Conservation (phyloP, 1,139 yeast genomes). For the Yamadazyma dushanensis region DNA sequence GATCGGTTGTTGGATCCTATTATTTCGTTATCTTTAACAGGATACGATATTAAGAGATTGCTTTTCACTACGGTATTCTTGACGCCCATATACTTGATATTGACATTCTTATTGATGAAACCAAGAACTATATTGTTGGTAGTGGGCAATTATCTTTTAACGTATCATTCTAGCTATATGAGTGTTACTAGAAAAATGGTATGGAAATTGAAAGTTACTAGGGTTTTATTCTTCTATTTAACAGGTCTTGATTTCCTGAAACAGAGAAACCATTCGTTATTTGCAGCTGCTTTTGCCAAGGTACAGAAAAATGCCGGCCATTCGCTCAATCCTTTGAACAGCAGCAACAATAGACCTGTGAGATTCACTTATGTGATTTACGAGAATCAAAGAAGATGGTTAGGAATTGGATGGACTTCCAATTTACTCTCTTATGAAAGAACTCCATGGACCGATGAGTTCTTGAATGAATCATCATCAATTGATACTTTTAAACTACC, state of each 20-base stretch:
- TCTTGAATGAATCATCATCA: slow-evolving; percentile 78
- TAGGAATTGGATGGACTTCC: slow-evolving; percentile 97
- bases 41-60: slow-evolving; percentile 76
- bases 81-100: slow-evolving; percentile 77
- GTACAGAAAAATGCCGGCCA: slow-evolving; percentile 53
- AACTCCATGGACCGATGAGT: slow-evolving; percentile 96
- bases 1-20: slow-evolving; percentile 79
- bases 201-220: slow-evolving; percentile 77
- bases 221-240: slow-evolving; percentile 72
- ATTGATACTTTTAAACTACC: slow-evolving; percentile 82
- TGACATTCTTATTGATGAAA: slow-evolving; percentile 64
- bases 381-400: slow-evolving; percentile 96
- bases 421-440: slow-evolving; percentile 89
- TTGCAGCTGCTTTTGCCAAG: slow-evolving; percentile 60
- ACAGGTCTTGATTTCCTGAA: slow-evolving; percentile 85
- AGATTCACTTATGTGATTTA: slow-evolving; percentile 89
- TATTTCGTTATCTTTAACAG: slow-evolving; percentile 65
- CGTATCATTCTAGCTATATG: slow-evolving; percentile 86
- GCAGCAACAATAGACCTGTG: slow-evolving; percentile 54
- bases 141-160: slow-evolving; percentile 62
- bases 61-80: slow-evolving; percentile 80
- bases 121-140: slow-evolving; percentile 69
- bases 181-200: slow-evolving; percentile 75
- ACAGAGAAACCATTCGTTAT: slow-evolving; percentile 46
- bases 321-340: slow-evolving; percentile 19